Base-by-base conservation (phyloP, 1,139 yeast genomes). In the Pichia sp. region DNA sequence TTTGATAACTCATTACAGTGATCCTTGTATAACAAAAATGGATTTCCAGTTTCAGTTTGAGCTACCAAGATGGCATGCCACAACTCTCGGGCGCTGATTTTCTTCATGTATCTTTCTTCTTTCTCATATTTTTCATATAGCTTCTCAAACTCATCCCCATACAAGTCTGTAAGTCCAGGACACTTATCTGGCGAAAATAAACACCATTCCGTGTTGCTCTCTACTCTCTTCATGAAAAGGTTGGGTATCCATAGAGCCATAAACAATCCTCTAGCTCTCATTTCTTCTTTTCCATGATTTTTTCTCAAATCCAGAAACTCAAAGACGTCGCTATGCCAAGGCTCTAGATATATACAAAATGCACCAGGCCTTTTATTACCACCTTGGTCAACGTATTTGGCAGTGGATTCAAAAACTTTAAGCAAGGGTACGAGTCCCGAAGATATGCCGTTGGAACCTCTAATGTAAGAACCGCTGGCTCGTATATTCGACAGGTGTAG, bases 311-410 rank as follows among this genome's bases (percentile, higher is more conserved):
- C 82, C 53, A 79, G 70, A 50, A 80, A 75, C 49, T 78, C 83
- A 60, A 78, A 74, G 50, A 80, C 72, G 62, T 80, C 85, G 3
- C 80, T 70, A 60, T 80, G 85, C 85, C 85, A 80, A 56, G 85
- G 84, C 65, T 80, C 85, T 47, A 80, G 63, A 61, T 80, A 80
- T 34, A 80, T 63, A 19, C 84, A 83, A 64, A 80, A 77, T 10
- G 84, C 85, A 52, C 84, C 85, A 3, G 85, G 85, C 65, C 85
- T 70, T 62, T 80, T 80, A 68, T 80, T 80, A 55, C 85, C 85
- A 64, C 85, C 85, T 68, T 80, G 85, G 60, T 80, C 85, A 31
- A 80, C 85, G 60, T 80, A 80, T 62, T 83, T 71, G 25, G 85
- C 85, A 39, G 85, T 79, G 62, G 78, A 77, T 67, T 80, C 80